Evolutionary conservation across 2,329 filamentous ascomycete species (phyloP).

Genomic region (Ophiostoma australiae): DNA sequence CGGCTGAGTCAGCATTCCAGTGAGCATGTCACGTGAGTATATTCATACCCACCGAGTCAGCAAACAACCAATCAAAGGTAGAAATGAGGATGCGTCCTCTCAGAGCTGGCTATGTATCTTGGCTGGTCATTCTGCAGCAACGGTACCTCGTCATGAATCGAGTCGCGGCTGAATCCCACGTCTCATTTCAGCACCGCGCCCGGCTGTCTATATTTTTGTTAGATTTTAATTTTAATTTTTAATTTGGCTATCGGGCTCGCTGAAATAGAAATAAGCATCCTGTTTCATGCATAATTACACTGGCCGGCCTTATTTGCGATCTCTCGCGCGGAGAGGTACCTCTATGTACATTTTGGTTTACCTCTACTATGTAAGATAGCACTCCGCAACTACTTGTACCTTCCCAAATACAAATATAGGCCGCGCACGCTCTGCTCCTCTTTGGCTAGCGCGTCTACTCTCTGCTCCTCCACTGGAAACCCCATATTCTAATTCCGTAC

Average conservation of each 20-base stretch:
- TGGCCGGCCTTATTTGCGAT: background rate
- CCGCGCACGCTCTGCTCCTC: constrained; percentile 2
- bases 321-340: background rate
- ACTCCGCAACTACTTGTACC: background rate
- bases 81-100: background rate
- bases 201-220: background rate
- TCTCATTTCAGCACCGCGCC: background rate
- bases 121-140: background rate
- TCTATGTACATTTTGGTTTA: background rate
- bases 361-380: background rate
- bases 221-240: background rate
- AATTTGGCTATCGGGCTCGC: background rate
- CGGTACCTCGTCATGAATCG: background rate
- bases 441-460: background rate
- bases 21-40: background rate
- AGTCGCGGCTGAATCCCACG: background rate
- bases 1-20: background rate
- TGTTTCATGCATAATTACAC: background rate
- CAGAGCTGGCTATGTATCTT: background rate
- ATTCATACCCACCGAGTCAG: too few species aligned
- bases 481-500: constrained; percentile 6
- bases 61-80: background rate
- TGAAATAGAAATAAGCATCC: background rate
- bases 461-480: constrained; percentile 3
- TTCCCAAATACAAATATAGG: background rate